Base-by-base conservation (phyloP, 2,329 filamentous ascomycete species). In the Aspergillus tanneri region DNA sequence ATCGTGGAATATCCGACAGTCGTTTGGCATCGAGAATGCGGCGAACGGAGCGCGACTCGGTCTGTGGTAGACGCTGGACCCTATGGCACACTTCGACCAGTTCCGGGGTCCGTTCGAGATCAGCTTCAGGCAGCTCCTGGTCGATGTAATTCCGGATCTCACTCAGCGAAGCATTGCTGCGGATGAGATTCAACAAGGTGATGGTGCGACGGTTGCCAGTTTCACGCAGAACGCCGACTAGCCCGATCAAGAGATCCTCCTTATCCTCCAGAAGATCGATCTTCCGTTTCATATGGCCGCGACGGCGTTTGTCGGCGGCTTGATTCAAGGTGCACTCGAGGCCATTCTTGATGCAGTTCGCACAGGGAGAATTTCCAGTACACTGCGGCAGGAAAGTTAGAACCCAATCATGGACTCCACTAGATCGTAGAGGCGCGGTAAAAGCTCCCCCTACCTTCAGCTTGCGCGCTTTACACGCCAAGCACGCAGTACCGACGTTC, bases 141-240 rank as follows among this genome's bases (percentile, higher is more conserved):
- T 64, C 56, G 24, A 67, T 50, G 28, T 60, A 60, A 8, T 48
- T 51, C 36, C 56, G 54, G 30, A 66, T 58, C 12, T 66, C 64
- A 19, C 55, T 48, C 12, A 65, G 39, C 5, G 62, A 54, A 7
- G 60, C 61, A 39, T 64, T 50, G 32, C 53, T 61, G 24, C 62
- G 63, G 35, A 66, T 58, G 4, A 65, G 45, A 32, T 59, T 60
- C 9, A 65, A 24, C 18, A 65, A 49, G 8, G 57, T 60, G 2
- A 51, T 45, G 19, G 53, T 53, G 27, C 46, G 48, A 28, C 39
- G 48, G 14, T 54, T 53, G 39, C 52, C 54, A 21, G 47, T 53
- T 25, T 65, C 59, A 23, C 54, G 61, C 4, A 66, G 48, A 5
- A 55, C 50, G 5, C 34, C 27, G 18, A 65, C 47, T n/a, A 66